Conservation (phyloP, 345 rosid species). For the Turritis glabra region DNA sequence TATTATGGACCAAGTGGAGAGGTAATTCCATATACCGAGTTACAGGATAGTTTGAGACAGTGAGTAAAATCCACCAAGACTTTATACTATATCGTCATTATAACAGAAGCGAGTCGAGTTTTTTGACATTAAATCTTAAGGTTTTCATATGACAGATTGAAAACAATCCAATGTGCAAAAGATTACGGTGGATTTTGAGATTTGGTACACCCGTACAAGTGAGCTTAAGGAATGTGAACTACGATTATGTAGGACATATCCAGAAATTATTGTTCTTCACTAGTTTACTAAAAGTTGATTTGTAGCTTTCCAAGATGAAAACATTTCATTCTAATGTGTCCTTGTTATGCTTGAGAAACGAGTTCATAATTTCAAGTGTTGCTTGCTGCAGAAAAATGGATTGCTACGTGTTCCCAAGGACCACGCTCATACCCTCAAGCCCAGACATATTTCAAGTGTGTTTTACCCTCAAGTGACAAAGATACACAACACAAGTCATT, state of each 20-base stretch:
- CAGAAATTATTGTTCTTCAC: background rate
- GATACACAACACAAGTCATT: too few species aligned
- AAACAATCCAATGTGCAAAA: background rate
- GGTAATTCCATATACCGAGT: too few species aligned
- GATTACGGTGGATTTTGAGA: background rate
- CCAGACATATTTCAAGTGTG: too few species aligned
- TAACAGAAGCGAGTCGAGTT: background rate
- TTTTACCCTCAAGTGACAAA: too few species aligned
- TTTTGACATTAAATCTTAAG: background rate
- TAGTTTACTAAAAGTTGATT: background rate
- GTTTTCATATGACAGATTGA: background rate
- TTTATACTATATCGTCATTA: background rate
- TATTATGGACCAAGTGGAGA: background rate
- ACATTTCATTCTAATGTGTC: background rate
- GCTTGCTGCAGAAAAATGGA: constrained; percentile 64
- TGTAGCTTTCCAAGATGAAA: background rate
- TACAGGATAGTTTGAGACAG: background rate
- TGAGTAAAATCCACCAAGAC: background rate
- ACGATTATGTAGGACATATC: background rate
- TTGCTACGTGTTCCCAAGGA: constrained; percentile 56
- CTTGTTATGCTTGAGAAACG: background rate
- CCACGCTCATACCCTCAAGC: background rate
- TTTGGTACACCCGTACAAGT: background rate
- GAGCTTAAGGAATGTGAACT: background rate
- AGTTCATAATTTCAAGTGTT: background rate